Percentiles rank a stretch among this genome's conserved stretches.
phyloP scores from a whole-genome alignment of 345 rosid genomes.

The Abelmoschus esculentus region DNA sequence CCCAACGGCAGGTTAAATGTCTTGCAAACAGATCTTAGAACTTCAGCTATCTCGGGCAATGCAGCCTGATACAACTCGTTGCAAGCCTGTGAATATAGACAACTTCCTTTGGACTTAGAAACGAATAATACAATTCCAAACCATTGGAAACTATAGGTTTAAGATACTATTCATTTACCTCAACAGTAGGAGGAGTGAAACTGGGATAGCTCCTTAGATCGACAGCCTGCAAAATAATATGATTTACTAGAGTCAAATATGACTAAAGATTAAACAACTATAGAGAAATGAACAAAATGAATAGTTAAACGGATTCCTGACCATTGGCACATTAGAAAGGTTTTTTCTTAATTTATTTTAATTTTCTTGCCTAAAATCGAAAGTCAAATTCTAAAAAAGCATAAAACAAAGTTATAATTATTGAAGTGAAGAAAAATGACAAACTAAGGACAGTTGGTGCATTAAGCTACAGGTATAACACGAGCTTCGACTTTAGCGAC shows the following conservation, averaged over 20 bases:
- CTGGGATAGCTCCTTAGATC: slow-evolving; percentile 62
- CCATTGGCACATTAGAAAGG: slow-evolving; percentile 28
- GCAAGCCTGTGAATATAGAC: slow-evolving; percentile 45
- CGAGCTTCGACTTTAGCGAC: too few species aligned
- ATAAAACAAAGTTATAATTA: neutral
- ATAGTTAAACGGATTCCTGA: slow-evolving; percentile 10
- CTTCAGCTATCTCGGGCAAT: slow-evolving; percentile 44
- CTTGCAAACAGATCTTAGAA: slow-evolving; percentile 53
- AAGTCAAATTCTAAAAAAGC: slow-evolving; percentile 8
- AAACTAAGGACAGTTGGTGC: neutral
- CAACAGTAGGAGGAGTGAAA: slow-evolving; percentile 32
- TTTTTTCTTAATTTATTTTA: slow-evolving; percentile 7
- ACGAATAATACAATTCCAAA: slow-evolving; percentile 10
- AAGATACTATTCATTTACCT: slow-evolving; percentile 34
- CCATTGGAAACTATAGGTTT: slow-evolving; percentile 4
- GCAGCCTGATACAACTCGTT: slow-evolving; percentile 41
- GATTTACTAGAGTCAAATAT: slow-evolving; percentile 14
- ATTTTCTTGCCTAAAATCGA: neutral
- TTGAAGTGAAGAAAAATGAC: neutral
- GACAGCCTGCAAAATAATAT: slow-evolving; percentile 53
- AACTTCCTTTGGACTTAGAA: slow-evolving; percentile 19
- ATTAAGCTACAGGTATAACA: too few species aligned
- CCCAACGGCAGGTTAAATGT: slow-evolving; percentile 60
- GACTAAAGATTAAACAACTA: neutral
- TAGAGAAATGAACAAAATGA: neutral